Evolutionary conservation across 2,329 filamentous ascomycete genomes (phyloP).

Genomic region (Pestalotiopsis sp.): DNA sequence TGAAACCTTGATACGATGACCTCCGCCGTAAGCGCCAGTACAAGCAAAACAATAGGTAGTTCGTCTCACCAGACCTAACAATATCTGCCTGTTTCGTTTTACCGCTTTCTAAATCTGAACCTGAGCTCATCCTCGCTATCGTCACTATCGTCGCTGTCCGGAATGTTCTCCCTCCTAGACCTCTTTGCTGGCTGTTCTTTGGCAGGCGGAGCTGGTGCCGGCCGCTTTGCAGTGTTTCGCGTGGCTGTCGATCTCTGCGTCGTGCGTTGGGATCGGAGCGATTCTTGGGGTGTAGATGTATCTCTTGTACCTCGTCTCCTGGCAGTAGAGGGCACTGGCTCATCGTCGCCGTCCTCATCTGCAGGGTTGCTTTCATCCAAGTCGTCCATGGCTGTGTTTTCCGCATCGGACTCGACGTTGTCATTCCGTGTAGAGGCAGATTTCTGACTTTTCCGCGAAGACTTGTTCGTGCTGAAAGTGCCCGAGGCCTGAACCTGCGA

Average conservation of each 20-base stretch:
- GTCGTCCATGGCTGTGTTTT: constrained; percentile 17
- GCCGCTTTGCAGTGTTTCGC: constrained; percentile 30
- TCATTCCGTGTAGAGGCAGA: background rate
- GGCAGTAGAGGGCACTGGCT: constrained; percentile 23
- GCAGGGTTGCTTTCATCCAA: constrained; percentile 4
- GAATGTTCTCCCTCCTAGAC: constrained; percentile 27
- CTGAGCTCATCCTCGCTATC: constrained; percentile 60
- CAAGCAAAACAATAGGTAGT: background rate
- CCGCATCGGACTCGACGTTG: constrained; percentile 12
- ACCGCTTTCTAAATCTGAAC: constrained; percentile 47
- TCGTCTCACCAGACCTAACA: background rate
- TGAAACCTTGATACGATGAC: background rate
- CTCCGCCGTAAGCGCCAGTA: background rate
- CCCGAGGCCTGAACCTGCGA: background rate
- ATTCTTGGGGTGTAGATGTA: constrained; percentile 27
- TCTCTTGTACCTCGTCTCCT: constrained; percentile 35
- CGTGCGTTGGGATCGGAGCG: constrained; percentile 22
- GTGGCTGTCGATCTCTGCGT: constrained; percentile 27
- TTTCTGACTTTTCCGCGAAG: background rate
- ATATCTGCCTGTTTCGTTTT: background rate
- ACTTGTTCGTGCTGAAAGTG: background rate
- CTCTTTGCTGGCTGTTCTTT: constrained; percentile 39
- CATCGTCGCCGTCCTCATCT: constrained; percentile 27
- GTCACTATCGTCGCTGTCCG: constrained; percentile 41
- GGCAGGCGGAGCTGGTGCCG: constrained; percentile 33